These are phyloP conservation scores for Dioszegia aurantiaca DNA, from an alignment of 768 basidiomycete species.

Conservation along the genomic window DNA sequence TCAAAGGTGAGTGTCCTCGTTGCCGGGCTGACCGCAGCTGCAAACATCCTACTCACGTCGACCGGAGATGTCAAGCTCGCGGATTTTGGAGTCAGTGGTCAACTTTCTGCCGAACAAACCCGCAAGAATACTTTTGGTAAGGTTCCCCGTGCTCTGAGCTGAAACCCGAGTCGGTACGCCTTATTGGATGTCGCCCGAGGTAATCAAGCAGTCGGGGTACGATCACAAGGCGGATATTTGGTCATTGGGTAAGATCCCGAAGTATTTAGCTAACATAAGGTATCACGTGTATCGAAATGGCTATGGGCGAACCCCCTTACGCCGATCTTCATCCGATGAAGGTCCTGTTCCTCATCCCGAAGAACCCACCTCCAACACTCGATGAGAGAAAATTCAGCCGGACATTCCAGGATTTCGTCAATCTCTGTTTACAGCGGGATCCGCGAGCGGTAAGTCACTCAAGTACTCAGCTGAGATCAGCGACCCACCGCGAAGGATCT, in stretches of 20 bases:
- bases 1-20: slow-evolving; percentile 68
- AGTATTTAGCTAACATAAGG: slow-evolving; percentile 21
- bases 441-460: slow-evolving; percentile 70
- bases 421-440: slow-evolving; percentile 88
- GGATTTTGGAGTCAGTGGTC: slow-evolving; percentile 97
- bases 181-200: slow-evolving; percentile 99
- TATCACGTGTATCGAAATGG: slow-evolving; percentile 88
- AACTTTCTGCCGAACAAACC: slow-evolving; percentile 60
- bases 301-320: slow-evolving; percentile 96
- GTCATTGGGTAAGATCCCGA: slow-evolving; percentile 67
- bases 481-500: slow-evolving; percentile 93
- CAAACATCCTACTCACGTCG: slow-evolving; percentile 37
- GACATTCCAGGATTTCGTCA: slow-evolving; percentile 89
- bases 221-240: slow-evolving; percentile 99
- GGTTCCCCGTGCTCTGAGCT: too few species aligned
- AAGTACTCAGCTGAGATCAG: slow-evolving; percentile 54
- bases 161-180: slow-evolving; percentile 97
- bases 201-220: slow-evolving; percentile 99
- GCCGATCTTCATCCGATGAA: slow-evolving; percentile 99
- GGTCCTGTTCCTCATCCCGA: slow-evolving; percentile 95
- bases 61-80: slow-evolving; percentile 75
- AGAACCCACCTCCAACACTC: slow-evolving; percentile 87
- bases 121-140: slow-evolving; percentile 83
- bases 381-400: slow-evolving; percentile 83
- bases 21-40: slow-evolving; percentile 10